Evolutionary conservation across 2,329 filamentous ascomycete species (phyloP).

Genomic region (Balansia obtecta): DNA sequence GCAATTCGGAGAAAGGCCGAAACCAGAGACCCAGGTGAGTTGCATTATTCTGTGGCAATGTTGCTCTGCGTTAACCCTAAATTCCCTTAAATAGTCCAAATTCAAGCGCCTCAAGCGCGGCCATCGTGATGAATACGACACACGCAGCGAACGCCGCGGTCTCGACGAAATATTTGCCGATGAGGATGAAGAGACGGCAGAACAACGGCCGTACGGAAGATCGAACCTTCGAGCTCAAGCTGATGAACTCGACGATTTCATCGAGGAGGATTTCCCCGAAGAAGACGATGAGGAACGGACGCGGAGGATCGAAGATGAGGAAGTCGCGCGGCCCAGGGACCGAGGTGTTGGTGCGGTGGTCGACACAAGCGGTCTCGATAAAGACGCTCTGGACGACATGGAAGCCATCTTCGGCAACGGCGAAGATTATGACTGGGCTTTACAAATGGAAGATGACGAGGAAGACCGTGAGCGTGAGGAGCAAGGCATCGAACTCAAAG

Average conservation of each 20-base stretch:
- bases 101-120: constrained; percentile 96
- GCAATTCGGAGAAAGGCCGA: constrained; percentile 51
- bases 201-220: constrained; percentile 39
- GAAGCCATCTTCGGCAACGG: constrained; percentile 91
- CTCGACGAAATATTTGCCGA: constrained; percentile 92
- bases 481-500: constrained; percentile 82
- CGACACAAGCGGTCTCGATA: constrained; percentile 76
- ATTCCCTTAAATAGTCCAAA: constrained; percentile 49
- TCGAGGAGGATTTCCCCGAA: constrained; percentile 87
- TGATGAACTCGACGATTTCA: constrained; percentile 90
- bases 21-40: constrained; percentile 56
- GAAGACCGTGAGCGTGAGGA: constrained; percentile 69
- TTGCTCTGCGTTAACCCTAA: not conserved
- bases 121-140: constrained; percentile 61
- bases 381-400: constrained; percentile 91
- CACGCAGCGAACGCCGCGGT: constrained; percentile 52
- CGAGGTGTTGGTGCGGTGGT: constrained; percentile 57
- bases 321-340: constrained; percentile 71
- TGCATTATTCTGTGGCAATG: not conserved
- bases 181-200: constrained; percentile 66
- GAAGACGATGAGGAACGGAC: constrained; percentile 73
- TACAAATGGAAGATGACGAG: constrained; percentile 78
- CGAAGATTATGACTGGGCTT: constrained; percentile 88
- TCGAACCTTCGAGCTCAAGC: constrained; percentile 45
- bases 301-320: constrained; percentile 69